Percentiles rank a stretch among this genome's conserved stretches.
phyloP scores from a whole-genome alignment of 2,329 filamentous ascomycete genomes.

The Aspergillus caelatus region DNA sequence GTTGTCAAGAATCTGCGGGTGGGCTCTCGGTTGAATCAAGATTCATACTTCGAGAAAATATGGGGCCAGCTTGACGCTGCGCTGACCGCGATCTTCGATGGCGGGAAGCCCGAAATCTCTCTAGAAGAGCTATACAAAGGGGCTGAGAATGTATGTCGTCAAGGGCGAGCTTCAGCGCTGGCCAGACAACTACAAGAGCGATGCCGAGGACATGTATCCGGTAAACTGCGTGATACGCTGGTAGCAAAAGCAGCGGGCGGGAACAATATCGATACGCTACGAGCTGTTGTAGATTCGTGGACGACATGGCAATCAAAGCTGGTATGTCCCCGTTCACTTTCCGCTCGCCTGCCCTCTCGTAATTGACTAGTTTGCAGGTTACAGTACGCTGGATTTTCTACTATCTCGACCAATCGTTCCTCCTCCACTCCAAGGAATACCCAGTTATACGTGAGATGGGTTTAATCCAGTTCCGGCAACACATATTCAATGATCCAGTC shows the following conservation, averaged over 20 bases:
- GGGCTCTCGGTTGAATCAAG: constrained; percentile 65
- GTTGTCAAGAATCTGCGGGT: constrained; percentile 90
- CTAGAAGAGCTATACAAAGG: constrained; percentile 87
- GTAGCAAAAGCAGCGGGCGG: constrained; percentile 56
- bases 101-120: constrained; percentile 66
- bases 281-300: constrained; percentile 67
- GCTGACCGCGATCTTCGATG: constrained; percentile 71
- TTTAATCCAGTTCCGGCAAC: constrained; percentile 71
- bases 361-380: constrained; percentile 51
- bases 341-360: neutral
- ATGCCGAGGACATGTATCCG: constrained; percentile 66
- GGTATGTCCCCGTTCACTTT: constrained; percentile 50
- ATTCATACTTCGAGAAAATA: constrained; percentile 76
- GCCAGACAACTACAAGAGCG: constrained; percentile 67
- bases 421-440: constrained; percentile 71
- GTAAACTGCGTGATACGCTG: constrained; percentile 61
- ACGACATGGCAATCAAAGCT: constrained; percentile 75
- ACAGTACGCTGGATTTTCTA: constrained; percentile 87
- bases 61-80: constrained; percentile 75
- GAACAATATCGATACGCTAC: constrained; percentile 67
- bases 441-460: constrained; percentile 80
- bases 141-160: constrained; percentile 87
- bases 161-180: constrained; percentile 70
- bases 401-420: constrained; percentile 87
- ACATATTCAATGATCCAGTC: constrained; percentile 57